phyloP scores from a whole-genome alignment of 495 filamentous ascomycete genomes.

The Trichocladium antarcticum region DNA sequence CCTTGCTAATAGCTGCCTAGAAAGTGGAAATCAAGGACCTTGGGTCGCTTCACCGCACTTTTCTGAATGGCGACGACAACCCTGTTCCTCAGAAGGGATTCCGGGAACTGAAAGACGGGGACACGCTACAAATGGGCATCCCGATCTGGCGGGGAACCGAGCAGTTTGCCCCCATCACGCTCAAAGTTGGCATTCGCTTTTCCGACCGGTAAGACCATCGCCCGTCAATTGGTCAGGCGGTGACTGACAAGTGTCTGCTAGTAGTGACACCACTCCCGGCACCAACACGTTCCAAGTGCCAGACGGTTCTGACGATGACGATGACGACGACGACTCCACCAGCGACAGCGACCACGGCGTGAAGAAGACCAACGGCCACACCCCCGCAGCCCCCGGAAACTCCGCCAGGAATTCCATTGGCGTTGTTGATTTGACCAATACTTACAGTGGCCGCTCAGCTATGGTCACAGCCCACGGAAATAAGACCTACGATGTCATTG shows the following conservation, averaged over 20 bases:
- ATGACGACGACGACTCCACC: conserved; percentile 7
- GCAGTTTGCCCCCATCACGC: conserved; percentile 29
- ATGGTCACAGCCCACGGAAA: too few relatives aligned
- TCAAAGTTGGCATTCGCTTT: conserved; percentile 19
- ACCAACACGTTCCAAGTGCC: conserved; percentile 21
- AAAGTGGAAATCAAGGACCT: conserved; percentile 37
- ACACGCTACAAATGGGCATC: conserved; percentile 38
- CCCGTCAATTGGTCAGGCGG: not conserved
- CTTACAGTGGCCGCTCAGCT: too few relatives aligned
- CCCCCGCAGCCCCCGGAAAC: not conserved
- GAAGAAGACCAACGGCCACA: not conserved
- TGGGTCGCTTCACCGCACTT: conserved; percentile 50
- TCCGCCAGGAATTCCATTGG: not conserved
- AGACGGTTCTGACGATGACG: conserved; percentile 19
- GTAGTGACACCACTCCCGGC: not conserved
- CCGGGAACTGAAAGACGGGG: conserved; percentile 25
- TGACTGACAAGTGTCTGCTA: not conserved
- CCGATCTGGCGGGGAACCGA: conserved; percentile 32
- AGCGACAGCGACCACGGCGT: not conserved
- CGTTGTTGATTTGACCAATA: conserved; percentile 13
- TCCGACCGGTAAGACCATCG: conserved; percentile 3
- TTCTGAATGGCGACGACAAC: conserved; percentile 21
- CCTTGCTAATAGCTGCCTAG: conserved; percentile 21
- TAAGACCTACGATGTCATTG: conserved; percentile 4
- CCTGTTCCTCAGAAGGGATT: not conserved